Base-by-base conservation (phyloP, 78 protist genomes). In the Salpingoeca rosetta region DNA sequence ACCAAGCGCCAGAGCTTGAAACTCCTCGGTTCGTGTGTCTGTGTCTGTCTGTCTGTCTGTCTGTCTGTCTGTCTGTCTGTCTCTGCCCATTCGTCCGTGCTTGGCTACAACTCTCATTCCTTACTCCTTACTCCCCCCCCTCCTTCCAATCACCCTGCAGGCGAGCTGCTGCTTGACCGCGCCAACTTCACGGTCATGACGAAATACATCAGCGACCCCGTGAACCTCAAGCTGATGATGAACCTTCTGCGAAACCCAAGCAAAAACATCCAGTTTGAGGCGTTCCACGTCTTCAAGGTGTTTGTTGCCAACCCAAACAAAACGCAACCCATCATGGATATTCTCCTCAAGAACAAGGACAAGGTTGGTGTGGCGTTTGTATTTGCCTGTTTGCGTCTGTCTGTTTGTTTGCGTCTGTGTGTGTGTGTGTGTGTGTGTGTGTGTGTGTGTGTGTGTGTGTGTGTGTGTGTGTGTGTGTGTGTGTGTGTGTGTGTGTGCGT, bases 261-360 rank as follows among this genome's bases (percentile, higher is more conserved):
- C 81, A 38, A 85, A 37, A 85, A 91, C 85, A 96, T 97, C n/a
- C 98, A 97, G 81, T 96, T 91, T 75, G 98, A 97, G 84, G 97
- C 98, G 26, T 97, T 97, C 94, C 98, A 97, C 80, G 98, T 97
- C 26, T 97, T 97, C 89, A 97, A 97, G 94, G 88, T 96, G 42
- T 98, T 98, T 83, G 99, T 98, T 24, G 99, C 98, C 77, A 98
- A 98, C 84, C 99, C 99, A 44, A 92, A 94, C 88, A 96, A 97
- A 89, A 76, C 93, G 26, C 87, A 56, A 43, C 88, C 82, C 39
- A 87, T 98, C 57, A 44, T 90, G 44, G 90, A 87, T 72, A 92
- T 97, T 27, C 87, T 98, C 80, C 77, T 83, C 43, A 92, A 91
- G 91, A 98, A 98, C 91, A 87, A 87, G 81, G 92, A 86, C 37